Evolutionary conservation across 768 basidiomycete species (phyloP), one percentile per base, ranked within the genome.

Genomic region (Suillus brevipes): DNA sequence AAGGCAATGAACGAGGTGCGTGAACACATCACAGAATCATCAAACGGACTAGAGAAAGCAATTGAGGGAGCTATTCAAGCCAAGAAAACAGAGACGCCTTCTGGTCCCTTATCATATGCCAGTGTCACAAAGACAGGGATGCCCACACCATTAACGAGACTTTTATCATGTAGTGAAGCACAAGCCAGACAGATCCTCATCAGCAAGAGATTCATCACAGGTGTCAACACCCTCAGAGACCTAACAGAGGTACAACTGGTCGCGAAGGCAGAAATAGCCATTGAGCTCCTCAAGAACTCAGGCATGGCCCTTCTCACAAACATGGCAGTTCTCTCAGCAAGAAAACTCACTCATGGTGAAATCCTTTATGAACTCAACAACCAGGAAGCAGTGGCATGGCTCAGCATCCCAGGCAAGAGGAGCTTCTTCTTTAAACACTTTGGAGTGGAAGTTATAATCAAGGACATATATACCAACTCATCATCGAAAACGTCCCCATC

Each of bases 401-500:
- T 75, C 1, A 49, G 56, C 14, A 31, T 34, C 0, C 37, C 63
- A 0, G 47, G 64, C 1, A 61, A 62, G 7, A 58, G 68, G 31
- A 34, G 58, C 8, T 16, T 31, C 0, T 71, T 74, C 52, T 61
- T 66, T 0, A 8, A 37, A 12, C 13, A 25, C 9, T 47, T 66
- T 12, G 37, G 56, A 0, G 49, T 28, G 4, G 56, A 62, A 1
- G 64, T 70, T 20, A 43, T 47, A 31, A 58, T 62, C 31, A 63
- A 61, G 23, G 55, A 62, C 6, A 38, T 60, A 0, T 8, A 10
- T 69, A 64, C 50, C 37, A 60, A 2, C 59, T 68, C 0, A 53
- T 76, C 1, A 70, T 67, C 4, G 65, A 72, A n/a, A 72, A 63
- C 36, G 70, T 78, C 2, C 73, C 74, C 0, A 60, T 70, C 6